A percentile compares a stretch with the other conserved stretches of the same genome.
Conservation (phyloP, 371 early-diverging fungal species). For the Mucor circinelloides region DNA sequence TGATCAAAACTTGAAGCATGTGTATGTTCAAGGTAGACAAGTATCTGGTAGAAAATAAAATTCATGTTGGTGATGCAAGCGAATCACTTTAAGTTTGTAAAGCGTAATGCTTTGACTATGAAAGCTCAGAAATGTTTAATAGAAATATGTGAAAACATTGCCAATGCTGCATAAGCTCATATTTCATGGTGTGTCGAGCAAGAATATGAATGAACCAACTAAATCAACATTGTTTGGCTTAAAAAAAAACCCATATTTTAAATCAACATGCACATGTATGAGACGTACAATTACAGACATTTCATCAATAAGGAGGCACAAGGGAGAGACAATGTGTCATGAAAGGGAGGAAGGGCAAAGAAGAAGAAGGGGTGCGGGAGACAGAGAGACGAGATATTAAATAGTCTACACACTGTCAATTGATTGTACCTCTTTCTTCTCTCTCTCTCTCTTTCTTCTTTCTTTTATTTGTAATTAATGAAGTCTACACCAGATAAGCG, state of each 20-base stretch:
- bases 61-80: no score
- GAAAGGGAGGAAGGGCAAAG: background rate
- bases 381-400: background rate
- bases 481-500: background rate
- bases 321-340: background rate
- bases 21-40: conserved; percentile 62
- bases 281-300: background rate
- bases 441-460: background rate
- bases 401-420: background rate
- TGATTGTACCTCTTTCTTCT: background rate
- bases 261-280: background rate
- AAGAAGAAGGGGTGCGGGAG: background rate
- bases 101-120: no score
- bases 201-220: background rate
- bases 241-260: no score
- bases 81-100: no score
- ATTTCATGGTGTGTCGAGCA: no score
- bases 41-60: conserved; percentile 33
- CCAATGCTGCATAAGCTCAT: no score
- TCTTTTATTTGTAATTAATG: background rate
- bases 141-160: no score
- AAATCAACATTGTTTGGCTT: background rate
- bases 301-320: background rate
- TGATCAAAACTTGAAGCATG: conserved; percentile 57
- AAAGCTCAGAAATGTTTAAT: no score